Conservation (phyloP, 768 basidiomycete genomes). For the Lentinula guzmanii region DNA sequence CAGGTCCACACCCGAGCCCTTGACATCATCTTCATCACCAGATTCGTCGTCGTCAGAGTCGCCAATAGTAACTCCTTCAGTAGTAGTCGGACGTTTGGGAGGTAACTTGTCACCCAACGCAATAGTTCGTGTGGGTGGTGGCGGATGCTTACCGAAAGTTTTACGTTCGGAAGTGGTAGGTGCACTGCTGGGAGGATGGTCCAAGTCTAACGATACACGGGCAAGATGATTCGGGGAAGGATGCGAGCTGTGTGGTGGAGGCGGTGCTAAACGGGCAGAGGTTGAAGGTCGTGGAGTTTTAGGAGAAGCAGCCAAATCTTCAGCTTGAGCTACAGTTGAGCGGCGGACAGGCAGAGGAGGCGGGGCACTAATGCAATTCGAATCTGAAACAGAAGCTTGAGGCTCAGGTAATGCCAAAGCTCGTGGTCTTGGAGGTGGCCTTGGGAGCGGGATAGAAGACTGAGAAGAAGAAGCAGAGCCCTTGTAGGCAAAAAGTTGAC, state of each 20-base stretch:
- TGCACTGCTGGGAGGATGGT: slow-evolving; percentile 21
- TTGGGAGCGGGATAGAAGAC: slow-evolving; percentile 12
- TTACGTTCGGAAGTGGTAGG: slow-evolving; percentile 30
- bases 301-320: slow-evolving; percentile 10
- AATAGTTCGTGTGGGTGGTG: slow-evolving; percentile 73
- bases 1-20: background rate
- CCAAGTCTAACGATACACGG: slow-evolving; percentile 7
- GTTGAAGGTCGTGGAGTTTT: slow-evolving; percentile 39
- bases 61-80: slow-evolving; percentile 32
- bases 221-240: slow-evolving; percentile 8
- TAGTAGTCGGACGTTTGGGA: background rate
- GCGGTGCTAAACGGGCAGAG: slow-evolving; percentile 22
- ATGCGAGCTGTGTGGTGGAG: slow-evolving; percentile 17
- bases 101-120: slow-evolving; percentile 66
- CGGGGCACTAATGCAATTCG: slow-evolving; percentile 3
- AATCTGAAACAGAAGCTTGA: slow-evolving; percentile 8
- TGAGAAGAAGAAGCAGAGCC: slow-evolving; percentile 8
- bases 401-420: slow-evolving; percentile 23
- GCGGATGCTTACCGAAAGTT: slow-evolving; percentile 42
- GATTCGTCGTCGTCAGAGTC: slow-evolving; percentile 63
- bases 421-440: slow-evolving; percentile 27
- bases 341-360: slow-evolving; percentile 15
- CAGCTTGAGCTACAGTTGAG: slow-evolving; percentile 8
- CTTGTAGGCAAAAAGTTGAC: slow-evolving; percentile 8
- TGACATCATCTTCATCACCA: slow-evolving; percentile 20